Conservation (phyloP, 345 rosid genomes). For the Noccaea bulbosa region DNA sequence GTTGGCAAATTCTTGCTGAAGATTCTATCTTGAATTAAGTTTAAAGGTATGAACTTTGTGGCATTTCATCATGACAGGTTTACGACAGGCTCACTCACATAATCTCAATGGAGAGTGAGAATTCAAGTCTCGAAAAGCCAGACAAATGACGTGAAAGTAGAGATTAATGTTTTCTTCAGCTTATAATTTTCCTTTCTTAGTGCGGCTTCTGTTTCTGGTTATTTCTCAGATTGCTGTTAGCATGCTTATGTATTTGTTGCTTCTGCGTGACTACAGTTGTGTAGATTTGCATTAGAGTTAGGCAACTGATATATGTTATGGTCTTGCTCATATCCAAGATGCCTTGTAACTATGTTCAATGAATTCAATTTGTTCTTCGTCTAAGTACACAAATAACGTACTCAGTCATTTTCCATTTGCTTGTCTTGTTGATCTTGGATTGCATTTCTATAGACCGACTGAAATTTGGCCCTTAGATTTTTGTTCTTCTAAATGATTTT, state of each 20-base stretch:
- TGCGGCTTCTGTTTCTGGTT: conserved; percentile 7
- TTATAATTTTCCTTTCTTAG: neutral
- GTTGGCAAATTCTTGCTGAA: conserved; percentile 1
- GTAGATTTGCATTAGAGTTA: conserved; percentile 65
- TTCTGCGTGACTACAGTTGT: conserved; percentile 59
- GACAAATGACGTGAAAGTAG: conserved; percentile 36
- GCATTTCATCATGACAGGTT: conserved; percentile 55
- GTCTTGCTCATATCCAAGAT: conserved; percentile 68
- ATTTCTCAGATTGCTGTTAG: conserved; percentile 56
- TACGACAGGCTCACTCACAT: conserved; percentile 76
- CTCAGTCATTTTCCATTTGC: neutral
- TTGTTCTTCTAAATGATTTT: conserved; percentile 20
- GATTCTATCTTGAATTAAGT: neutral
- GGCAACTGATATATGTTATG: conserved; percentile 67
- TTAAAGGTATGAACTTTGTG: neutral
- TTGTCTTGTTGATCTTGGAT: conserved; percentile 24
- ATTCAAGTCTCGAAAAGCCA: conserved; percentile 57
- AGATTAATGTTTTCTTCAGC: conserved; percentile 15
- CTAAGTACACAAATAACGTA: conserved; percentile 12
- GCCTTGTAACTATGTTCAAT: conserved; percentile 50
- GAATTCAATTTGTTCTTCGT: neutral
- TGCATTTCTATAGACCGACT: conserved; percentile 27
- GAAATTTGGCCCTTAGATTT: conserved; percentile 17
- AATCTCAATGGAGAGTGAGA: conserved; percentile 78
- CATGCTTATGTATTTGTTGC: conserved; percentile 62